Evolutionary conservation across 1,139 yeast species (phyloP).

Genomic region (Geotrichum bryndzae): DNA sequence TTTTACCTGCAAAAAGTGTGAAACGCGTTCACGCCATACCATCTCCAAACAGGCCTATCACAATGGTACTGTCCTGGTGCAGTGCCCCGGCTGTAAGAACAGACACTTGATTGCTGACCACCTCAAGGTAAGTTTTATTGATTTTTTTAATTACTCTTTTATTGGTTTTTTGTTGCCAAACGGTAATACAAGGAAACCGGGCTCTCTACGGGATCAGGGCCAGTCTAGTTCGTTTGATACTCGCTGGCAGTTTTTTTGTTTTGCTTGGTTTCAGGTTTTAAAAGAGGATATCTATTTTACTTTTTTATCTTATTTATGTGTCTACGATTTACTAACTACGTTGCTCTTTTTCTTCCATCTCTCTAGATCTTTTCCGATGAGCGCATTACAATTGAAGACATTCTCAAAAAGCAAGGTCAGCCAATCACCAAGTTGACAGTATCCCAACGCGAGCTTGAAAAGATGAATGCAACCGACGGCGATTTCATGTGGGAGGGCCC

Average conservation of each 20-base stretch:
- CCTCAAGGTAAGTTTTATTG: conserved; percentile 43
- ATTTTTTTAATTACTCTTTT: neutral
- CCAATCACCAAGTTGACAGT: conserved; percentile 46
- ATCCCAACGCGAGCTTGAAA: conserved; percentile 5
- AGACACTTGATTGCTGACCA: conserved; percentile 93
- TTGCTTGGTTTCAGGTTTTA: neutral
- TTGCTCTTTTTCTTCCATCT: conserved; percentile 17
- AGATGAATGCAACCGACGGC: conserved; percentile 3
- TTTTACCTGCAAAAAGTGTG: conserved; percentile 87
- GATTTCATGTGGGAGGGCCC: conserved; percentile 12
- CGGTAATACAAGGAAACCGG: too few relatives aligned
- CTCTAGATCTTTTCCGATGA: conserved; percentile 63
- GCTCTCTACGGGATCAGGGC: too few relatives aligned
- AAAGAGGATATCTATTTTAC: neutral
- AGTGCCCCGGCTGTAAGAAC: conserved; percentile 85
- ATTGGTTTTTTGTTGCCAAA: neutral
- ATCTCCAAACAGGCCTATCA: conserved; percentile 89
- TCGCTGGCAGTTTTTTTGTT: neutral
- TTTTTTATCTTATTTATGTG: neutral
- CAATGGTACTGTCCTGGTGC: conserved; percentile 78
- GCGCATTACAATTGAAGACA: conserved; percentile 69
- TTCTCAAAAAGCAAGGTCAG: conserved; percentile 73
- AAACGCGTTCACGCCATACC: conserved; percentile 74
- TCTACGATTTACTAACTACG: neutral
- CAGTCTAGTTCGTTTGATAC: neutral